Conservation (phyloP, 139 green algal genomes). For the Deuterostichococcus epilithicus region DNA sequence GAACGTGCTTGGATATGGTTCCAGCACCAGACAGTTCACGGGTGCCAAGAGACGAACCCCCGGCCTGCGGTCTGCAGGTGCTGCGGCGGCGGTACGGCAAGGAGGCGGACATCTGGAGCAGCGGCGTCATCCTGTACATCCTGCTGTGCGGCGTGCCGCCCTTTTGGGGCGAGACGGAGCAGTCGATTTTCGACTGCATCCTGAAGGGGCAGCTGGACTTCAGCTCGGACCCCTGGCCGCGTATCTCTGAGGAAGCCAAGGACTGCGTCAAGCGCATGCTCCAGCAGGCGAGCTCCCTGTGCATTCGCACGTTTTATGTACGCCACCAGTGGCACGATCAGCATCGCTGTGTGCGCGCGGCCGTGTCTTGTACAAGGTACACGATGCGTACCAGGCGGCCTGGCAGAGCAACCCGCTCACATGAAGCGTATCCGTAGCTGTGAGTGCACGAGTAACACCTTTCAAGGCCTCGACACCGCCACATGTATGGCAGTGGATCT, state of each 20-base stretch:
- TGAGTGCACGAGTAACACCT: too few relatives aligned
- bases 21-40: too few relatives aligned
- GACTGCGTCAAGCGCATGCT: slow-evolving; percentile 83
- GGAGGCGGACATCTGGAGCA: slow-evolving; percentile 91
- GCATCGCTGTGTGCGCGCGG: too few relatives aligned
- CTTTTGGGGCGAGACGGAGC: slow-evolving; percentile 90
- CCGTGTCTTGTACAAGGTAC: too few relatives aligned
- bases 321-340: neutral
- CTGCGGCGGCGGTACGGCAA: slow-evolving; percentile 69
- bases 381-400: too few relatives aligned
- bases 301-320: neutral
- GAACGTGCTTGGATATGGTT: too few relatives aligned
- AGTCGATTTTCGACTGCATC: slow-evolving; percentile 82
- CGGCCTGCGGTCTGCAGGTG: slow-evolving; percentile 26
- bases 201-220: slow-evolving; percentile 74
- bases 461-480: too few relatives aligned
- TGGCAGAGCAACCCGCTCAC: too few relatives aligned
- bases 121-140: slow-evolving; percentile 97
- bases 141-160: slow-evolving; percentile 87
- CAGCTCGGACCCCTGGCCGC: slow-evolving; percentile 61
- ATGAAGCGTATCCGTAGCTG: too few relatives aligned
- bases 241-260: slow-evolving; percentile 67
- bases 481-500: too few relatives aligned
- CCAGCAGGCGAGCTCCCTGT: slow-evolving; percentile 19
- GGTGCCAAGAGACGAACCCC: neutral